Base-by-base conservation (phyloP, 1,284 basidiomycete species). In the Marasmius sp. region DNA sequence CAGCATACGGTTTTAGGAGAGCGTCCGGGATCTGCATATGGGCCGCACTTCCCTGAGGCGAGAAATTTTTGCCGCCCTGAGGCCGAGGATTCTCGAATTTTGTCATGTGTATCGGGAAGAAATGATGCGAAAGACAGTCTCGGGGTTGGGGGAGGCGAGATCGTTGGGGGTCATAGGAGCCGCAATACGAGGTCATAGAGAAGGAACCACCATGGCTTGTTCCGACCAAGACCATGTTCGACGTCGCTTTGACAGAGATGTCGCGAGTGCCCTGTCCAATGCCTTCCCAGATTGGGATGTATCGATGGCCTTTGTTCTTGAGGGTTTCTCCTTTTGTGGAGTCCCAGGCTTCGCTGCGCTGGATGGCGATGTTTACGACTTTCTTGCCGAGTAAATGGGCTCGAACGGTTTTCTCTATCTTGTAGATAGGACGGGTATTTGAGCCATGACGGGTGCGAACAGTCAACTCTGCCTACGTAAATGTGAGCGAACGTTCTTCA, bases 301-400 rank as follows among this genome's bases (percentile, higher is more conserved):
- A 67, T 36, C 63, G 62, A 47, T 66, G 65, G 8, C 49, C 43
- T 34, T 65, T 62, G 14, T 57, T 60, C 14, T 6, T 33, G 22
- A 60, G 22, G 14, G 67, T 60, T 14, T 58, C 53, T 1, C 47
- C 60, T 22, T 20, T 60, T 33, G 39, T 22, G 6, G 63, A 49
- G 52, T 68, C 64, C 66, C 67, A 69, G 7, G 59, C 65, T n/a
- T 65, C 61, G 48, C 55, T 66, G 47, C 67, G 64, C 37, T 36
- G 37, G 16, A 70, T 65, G 11, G 59, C 48, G 50, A 70, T 61
- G 6, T 50, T 57, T 45, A 70, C 58, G 53, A 67, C 64, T 56
- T 68, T 69, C 66, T 65, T 67, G 33, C 67, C 64, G 43, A 70
- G 20, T 34, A 70, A 64, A 48, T 67, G 66, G 14, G 47, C 61